Evolutionary conservation across 2,329 filamentous ascomycete genomes (phyloP), one percentile per base, ranked within the genome.

Genomic region (Thyridium curvatum): DNA sequence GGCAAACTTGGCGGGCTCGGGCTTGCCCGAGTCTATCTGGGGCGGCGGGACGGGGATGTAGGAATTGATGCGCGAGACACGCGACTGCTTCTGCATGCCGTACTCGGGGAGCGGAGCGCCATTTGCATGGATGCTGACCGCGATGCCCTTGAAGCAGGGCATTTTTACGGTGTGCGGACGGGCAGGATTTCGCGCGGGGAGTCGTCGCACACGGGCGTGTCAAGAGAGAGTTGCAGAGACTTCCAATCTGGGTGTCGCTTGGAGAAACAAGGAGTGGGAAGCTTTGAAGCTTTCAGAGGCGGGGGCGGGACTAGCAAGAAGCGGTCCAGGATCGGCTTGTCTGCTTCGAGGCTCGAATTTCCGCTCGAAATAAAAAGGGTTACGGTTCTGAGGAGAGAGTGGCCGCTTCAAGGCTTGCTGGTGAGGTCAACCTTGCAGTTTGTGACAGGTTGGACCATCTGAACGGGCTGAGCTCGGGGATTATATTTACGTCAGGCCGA

Each of bases 121-220:
- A 58, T 82, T 82, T 42, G 79, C 77, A 69, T 98, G 93, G 62
- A 97, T 94, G 76, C 87, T 94, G 61, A 97, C 91, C 55, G 93
- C 91, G 68, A 98, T 89, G 66, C 93, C 93, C 73, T 97, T 94
- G 72, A 97, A 98, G 79, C 90, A 97, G 71, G 93, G 93, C 93
- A 80, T 80, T 59, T 59, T 75, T 58, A 55, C 36, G 29, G 32
- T 32, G 37, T 34, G 31, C 18, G 40, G 12, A 13, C 30, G 13
- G 30, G 12, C 30, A 18, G 35, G 37, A 15, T 32, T 5, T 32
- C 12, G 21, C 21, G 21, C 21, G 6, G 21, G 10, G 6, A 26
- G 21, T 26, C 21, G 21, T 26, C 21, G 21, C 21, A 26, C 21
- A 10, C 6, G 10, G 21, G 21, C 21, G 21, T 26, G 21, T 32